Conservation (phyloP, 805 yeast genomes). For the Pichia gijzeniarum region DNA sequence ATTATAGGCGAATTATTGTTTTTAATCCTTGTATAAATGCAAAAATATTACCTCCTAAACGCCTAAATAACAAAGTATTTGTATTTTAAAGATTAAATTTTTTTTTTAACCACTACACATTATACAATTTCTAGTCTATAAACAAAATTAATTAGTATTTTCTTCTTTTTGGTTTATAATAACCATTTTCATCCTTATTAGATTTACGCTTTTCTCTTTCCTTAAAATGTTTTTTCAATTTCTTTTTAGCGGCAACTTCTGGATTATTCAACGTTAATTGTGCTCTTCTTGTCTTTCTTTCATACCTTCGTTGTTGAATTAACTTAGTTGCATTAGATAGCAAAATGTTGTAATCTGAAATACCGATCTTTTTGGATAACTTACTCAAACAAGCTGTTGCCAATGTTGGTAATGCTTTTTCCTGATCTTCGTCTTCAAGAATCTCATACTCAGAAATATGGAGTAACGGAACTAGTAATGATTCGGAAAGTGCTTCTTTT, state of each 20-base stretch:
- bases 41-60: too few relatives aligned
- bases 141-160: conserved; percentile 11
- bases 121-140: not conserved
- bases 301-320: conserved; percentile 60
- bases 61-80: not conserved
- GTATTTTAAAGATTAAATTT: conserved; percentile 1
- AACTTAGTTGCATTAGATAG: conserved; percentile 58
- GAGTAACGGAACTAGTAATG: conserved; percentile 26
- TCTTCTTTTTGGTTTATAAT: conserved; percentile 59
- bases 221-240: conserved; percentile 67
- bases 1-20: not conserved
- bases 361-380: conserved; percentile 64
- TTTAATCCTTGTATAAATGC: too few relatives aligned
- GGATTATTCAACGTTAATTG: conserved; percentile 74
- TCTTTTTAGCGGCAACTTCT: conserved; percentile 71
- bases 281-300: conserved; percentile 70
- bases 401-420: conserved; percentile 39
- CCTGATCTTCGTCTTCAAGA: conserved; percentile 35
- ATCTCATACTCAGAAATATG: conserved; percentile 31
- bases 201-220: conserved; percentile 72
- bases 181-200: conserved; percentile 71
- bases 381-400: conserved; percentile 63
- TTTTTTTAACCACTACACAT: not conserved
- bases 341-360: conserved; percentile 55
- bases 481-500: conserved; percentile 32